These are phyloP conservation scores for Kalaharituber pfeilii DNA, from an alignment of 2,329 filamentous ascomycete genomes.

Conservation along the genomic window DNA sequence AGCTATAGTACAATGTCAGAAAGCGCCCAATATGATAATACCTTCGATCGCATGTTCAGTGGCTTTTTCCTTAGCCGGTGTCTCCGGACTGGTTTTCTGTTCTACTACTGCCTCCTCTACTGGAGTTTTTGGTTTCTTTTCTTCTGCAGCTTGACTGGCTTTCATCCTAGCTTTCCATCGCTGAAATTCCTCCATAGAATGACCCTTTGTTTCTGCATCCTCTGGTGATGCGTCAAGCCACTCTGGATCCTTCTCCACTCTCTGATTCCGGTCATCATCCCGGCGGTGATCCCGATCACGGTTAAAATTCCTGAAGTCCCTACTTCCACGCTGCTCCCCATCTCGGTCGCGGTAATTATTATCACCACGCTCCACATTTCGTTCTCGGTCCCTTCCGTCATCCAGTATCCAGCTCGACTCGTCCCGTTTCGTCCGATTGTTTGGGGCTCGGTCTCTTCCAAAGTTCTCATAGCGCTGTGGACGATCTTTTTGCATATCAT, in stretches of 20 bases:
- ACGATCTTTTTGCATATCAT: constrained; percentile 21
- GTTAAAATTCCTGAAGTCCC: constrained; percentile 10
- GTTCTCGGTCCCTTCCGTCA: constrained; percentile 12
- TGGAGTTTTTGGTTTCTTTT: constrained; percentile 13
- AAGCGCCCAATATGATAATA: no score
- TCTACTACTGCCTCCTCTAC: constrained; percentile 11
- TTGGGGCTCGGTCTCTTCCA: constrained; percentile 20
- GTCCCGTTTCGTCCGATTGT: constrained; percentile 17
- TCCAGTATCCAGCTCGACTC: constrained; percentile 23
- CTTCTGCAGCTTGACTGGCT: constrained; percentile 21
- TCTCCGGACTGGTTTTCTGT: neutral
- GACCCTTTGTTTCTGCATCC: constrained; percentile 30
- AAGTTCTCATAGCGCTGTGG: constrained; percentile 20
- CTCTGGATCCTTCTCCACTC: constrained; percentile 34
- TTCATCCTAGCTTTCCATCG: constrained; percentile 39
- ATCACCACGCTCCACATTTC: constrained; percentile 24
- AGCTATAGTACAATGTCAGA: neutral
- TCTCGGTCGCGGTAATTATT: constrained; percentile 17
- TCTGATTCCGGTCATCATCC: constrained; percentile 19
- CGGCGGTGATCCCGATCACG: constrained; percentile 25
- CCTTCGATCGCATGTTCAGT: constrained; percentile 1
- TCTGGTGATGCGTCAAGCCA: constrained; percentile 33
- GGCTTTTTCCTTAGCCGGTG: constrained; percentile 6
- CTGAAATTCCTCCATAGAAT: constrained; percentile 39
- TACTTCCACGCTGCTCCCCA: constrained; percentile 17